Evolutionary conservation across 1,284 basidiomycete genomes (phyloP).

Genomic region (Amylostereum chailletii): DNA sequence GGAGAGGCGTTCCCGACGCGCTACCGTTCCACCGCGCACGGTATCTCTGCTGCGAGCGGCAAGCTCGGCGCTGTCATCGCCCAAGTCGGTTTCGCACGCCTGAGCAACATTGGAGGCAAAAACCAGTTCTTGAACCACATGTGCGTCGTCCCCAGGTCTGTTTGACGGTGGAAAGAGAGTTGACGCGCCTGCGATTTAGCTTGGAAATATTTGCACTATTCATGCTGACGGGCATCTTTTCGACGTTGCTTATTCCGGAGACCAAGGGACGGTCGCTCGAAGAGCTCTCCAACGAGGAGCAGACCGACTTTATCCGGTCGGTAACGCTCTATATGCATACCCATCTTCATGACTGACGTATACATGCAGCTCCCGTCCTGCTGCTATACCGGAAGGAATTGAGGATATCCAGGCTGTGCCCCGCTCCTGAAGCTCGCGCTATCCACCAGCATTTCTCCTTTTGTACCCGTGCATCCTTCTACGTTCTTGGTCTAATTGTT

Average conservation of each 20-base stretch:
- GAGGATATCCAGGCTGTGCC: no score
- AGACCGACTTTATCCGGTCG: constrained; percentile 48
- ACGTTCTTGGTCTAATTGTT: no score
- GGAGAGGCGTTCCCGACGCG: constrained; percentile 85
- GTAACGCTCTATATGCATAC: not conserved
- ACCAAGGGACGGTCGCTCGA: constrained; percentile 65
- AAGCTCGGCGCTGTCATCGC: constrained; percentile 82
- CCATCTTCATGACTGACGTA: no score
- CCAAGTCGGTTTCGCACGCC: constrained; percentile 69
- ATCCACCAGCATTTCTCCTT: no score
- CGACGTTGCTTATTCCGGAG: constrained; percentile 71
- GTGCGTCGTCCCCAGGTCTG: constrained; percentile 25
- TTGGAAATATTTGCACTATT: constrained; percentile 69
- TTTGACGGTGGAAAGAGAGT: not conserved
- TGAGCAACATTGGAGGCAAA: constrained; percentile 61
- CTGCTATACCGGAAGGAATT: no score
- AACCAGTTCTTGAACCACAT: constrained; percentile 57
- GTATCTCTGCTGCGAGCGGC: constrained; percentile 77
- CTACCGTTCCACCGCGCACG: constrained; percentile 77
- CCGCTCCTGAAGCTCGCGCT: no score
- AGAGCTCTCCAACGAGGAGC: constrained; percentile 62
- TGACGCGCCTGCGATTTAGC: constrained; percentile 20
- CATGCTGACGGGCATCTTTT: constrained; percentile 73
- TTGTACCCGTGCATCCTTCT: no score
- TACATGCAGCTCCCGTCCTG: no score